These are phyloP conservation scores for Mortierella sp. DNA, from an alignment of 371 early-diverging fungal genomes.

Conservation along the genomic window DNA sequence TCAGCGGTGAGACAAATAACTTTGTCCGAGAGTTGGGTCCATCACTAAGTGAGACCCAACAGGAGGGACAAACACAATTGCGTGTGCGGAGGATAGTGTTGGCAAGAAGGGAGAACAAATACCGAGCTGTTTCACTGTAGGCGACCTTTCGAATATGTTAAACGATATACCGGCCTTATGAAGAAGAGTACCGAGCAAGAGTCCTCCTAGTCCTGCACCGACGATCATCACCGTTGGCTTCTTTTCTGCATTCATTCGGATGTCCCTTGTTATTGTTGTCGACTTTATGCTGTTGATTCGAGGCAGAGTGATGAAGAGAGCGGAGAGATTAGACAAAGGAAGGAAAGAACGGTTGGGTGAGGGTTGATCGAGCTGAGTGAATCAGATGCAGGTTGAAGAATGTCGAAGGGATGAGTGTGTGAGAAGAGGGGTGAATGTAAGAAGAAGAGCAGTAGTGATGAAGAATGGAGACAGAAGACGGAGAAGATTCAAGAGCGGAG, in stretches of 20 bases:
- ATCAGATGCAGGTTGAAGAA: not conserved
- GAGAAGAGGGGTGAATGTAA: not conserved
- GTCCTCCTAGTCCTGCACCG: constrained; percentile 19
- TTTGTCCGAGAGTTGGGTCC: not conserved
- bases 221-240: constrained; percentile 22
- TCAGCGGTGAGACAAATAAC: not conserved
- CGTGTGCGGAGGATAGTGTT: not conserved
- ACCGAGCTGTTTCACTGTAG: not conserved
- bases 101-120: not conserved
- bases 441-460: not conserved
- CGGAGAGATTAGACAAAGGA: not conserved
- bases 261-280: not conserved
- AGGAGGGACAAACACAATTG: not conserved
- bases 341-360: too few relatives aligned
- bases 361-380: not conserved
- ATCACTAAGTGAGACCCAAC: not conserved
- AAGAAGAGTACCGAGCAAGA: constrained; percentile 11
- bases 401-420: not conserved
- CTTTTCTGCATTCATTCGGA: not conserved
- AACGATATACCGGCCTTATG: constrained; percentile 8
- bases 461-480: not conserved
- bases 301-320: not conserved
- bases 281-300: not conserved
- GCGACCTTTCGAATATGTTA: constrained; percentile 5
- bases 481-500: not conserved